These are phyloP conservation scores for Hemileccinum impolitum DNA, from an alignment of 768 basidiomycete genomes.

Conservation along the genomic window DNA sequence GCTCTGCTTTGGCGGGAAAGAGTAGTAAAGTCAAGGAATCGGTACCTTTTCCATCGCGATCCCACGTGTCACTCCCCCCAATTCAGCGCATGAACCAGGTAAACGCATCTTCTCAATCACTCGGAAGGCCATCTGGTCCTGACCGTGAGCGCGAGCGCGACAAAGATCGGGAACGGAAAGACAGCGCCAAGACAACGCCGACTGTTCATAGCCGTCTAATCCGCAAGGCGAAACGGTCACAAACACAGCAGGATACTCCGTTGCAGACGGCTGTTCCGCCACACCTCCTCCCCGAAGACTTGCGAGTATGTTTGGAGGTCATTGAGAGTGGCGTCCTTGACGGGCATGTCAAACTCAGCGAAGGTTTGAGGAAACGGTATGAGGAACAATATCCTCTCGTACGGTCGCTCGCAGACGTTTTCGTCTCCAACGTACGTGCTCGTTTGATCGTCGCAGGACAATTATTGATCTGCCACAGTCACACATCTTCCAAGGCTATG, in stretches of 20 bases:
- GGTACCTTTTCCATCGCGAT: slow-evolving; percentile 76
- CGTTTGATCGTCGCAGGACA: slow-evolving; percentile 5
- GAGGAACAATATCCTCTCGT: slow-evolving; percentile 96
- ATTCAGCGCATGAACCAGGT: slow-evolving; percentile 50
- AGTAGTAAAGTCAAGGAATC: slow-evolving; percentile 40
- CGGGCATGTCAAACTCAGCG: slow-evolving; percentile 83
- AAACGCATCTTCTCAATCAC: slow-evolving; percentile 66
- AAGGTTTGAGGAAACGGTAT: slow-evolving; percentile 84
- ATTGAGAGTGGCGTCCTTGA: slow-evolving; percentile 83
- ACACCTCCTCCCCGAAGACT: slow-evolving; percentile 81
- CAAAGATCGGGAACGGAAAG: slow-evolving; percentile 49
- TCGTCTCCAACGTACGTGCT: slow-evolving; percentile 80
- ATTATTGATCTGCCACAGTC: slow-evolving; percentile 50
- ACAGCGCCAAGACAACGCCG: slow-evolving; percentile 36
- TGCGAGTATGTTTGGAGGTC: slow-evolving; percentile 82
- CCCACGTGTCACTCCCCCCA: slow-evolving; percentile 74
- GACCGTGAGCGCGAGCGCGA: slow-evolving; percentile 40
- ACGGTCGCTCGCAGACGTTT: slow-evolving; percentile 91
- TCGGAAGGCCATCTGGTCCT: slow-evolving; percentile 66
- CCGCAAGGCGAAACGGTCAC: slow-evolving; percentile 67
- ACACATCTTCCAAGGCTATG: slow-evolving; percentile 91
- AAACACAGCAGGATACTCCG: slow-evolving; percentile 45
- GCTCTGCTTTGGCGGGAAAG: slow-evolving; percentile 39
- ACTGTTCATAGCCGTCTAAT: slow-evolving; percentile 46
- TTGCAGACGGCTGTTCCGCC: slow-evolving; percentile 59